Base-by-base conservation (phyloP, 208 protist genomes). In the Phytomonas francai region DNA sequence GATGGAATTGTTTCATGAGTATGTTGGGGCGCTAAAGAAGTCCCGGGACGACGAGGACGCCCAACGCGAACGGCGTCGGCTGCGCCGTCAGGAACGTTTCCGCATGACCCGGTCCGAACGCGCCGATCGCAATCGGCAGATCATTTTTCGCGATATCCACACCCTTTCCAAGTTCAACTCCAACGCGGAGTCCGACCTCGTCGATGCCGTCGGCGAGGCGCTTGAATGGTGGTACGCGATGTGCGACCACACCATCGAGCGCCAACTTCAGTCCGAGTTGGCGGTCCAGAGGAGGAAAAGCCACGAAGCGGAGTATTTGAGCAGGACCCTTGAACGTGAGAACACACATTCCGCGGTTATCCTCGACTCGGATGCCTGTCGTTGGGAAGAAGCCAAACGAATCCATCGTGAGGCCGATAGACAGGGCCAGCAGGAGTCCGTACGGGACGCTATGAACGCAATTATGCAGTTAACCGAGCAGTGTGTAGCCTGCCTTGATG, bases 161-260 rank as follows among this genome's bases (percentile, higher is more conserved):
- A 68, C 64, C 31, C 25, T 30, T 49, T 56, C 49, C 59, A 32
- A 60, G 8, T 12, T 22, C 19, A 54, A 54, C 45, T 25, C 84
- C 25, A 59, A 62, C 33, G 74, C 74, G 56, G 89, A 95, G 78
- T 63, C 79, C 42, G 73, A 83, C 14, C 61, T 95, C 22, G 68
- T 87, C 25, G 45, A 66, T n/a, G 73, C 78, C 29, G 56, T 95
- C 11, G 76, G 76, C 39, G 68, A 69, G 36, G 85, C 84, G 30
- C 76, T 80, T 22, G 66, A 49, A 39, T 95, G 87, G 83, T 91
- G 90, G 85, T 76, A 87, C 25, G 30, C 81, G 14, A 74, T 95
- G 63, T 92, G 85, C 66, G 78, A 85, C 39, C 81, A 88, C 68
- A 68, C 82, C 32, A 71, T 90, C 25, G 79, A 85, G 32, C 85